Evolutionary conservation across 768 basidiomycete species (phyloP), one percentile per base, ranked within the genome.

Genomic region (Pulveroboletus ravenelii): DNA sequence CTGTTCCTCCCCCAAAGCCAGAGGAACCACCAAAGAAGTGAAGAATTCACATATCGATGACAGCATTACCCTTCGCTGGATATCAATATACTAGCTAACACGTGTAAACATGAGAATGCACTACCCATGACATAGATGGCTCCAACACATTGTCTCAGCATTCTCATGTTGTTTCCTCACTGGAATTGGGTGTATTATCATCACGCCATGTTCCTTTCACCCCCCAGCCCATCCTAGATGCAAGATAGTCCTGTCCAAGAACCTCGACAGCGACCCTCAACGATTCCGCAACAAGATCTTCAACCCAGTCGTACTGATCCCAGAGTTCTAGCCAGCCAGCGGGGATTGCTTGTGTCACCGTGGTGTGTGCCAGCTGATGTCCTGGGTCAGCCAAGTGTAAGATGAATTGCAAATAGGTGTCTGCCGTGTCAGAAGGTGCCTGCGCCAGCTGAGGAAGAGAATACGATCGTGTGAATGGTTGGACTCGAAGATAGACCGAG

Each of bases 281-380:
- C 0, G 82, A 80, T 61, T 97, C 95, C 5, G 93, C 94, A 53
- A 97, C 79, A 35, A 88, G 67, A 62, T 99, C 94, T 69, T 99
- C 96, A 12, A 98, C 93, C 96, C 96, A 95, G 39, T 89, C 86
- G 65, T 92, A 88, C 56, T 85, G 78, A 62, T 96, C 94, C 85
- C 93, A 95, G 39, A 93, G 73, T 5, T 83, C 82, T 48, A 98
- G 66, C 96, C 96, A 99, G 44, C 78, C 72, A n/a, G 72, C 75
- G 0, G 95, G 93, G 18, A 94, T 76, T 6, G 82, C 77, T 65
- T 98, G 96, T 6, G 91, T 90, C 43, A 89, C 66, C 0, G 90
- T 89, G 6, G 84, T 84, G 62, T 85, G 85, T 6, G 75, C 74
- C 46, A 98, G 74, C 32, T 83, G 74, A 65, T 98, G 93, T 5